Conservation (phyloP, 345 rosid genomes). For the Ceriops zippeliana region DNA sequence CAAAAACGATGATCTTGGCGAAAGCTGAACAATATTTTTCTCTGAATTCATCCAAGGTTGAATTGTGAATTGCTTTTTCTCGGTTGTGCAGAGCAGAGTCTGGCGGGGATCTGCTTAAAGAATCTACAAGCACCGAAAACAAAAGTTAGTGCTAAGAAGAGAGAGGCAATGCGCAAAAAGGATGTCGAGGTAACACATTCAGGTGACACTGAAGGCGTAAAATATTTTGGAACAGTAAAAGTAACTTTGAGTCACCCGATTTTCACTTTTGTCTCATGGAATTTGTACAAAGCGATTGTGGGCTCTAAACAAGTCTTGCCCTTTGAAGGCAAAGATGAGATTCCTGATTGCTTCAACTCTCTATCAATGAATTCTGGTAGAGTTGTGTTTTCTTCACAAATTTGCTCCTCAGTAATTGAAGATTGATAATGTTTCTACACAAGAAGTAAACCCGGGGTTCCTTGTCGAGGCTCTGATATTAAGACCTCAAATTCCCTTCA, state of each 20-base stretch:
- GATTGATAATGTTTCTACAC: not conserved
- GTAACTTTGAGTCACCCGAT: no score
- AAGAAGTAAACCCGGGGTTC: no score
- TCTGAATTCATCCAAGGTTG: slow-evolving; percentile 88
- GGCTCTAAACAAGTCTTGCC: no score
- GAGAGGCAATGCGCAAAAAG: not conserved
- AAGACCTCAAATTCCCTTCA: no score
- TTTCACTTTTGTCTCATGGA: no score
- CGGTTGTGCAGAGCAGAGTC: slow-evolving; percentile 52
- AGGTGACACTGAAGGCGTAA: no score
- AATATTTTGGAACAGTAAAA: no score
- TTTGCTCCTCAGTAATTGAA: not conserved
- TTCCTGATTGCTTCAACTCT: no score
- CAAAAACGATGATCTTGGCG: slow-evolving; percentile 2
- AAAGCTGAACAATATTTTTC: slow-evolving; percentile 77
- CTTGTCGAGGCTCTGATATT: no score
- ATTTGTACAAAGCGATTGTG: no score
- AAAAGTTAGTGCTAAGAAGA: slow-evolving; percentile 1
- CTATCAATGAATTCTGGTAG: not conserved
- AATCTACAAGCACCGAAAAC: slow-evolving; percentile 37
- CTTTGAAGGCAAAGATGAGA: no score
- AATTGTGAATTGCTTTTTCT: slow-evolving; percentile 68
- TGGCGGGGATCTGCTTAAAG: slow-evolving; percentile 70
- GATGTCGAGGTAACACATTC: no score
- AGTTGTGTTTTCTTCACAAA: not conserved